Percentiles rank a stretch among this genome's conserved stretches.
These are phyloP conservation scores for Anisogramma anomala DNA, from an alignment of 2,329 filamentous ascomycete species.

Conservation along the genomic window DNA sequence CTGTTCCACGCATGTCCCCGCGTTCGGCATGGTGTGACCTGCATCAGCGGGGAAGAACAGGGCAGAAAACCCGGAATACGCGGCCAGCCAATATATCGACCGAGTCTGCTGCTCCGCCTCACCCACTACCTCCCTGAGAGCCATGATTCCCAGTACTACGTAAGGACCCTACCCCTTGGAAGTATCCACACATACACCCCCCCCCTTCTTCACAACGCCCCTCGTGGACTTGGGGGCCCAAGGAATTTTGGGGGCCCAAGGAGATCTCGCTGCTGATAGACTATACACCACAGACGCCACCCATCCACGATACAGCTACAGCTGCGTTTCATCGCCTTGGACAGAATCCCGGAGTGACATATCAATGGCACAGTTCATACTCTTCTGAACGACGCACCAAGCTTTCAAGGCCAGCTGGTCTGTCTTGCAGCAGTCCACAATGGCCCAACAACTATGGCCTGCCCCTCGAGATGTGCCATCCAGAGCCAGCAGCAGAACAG, in stretches of 20 bases:
- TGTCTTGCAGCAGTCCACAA: constrained; percentile 18
- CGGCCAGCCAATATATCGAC: constrained; percentile 43
- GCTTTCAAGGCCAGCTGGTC: constrained; percentile 9
- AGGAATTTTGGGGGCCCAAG: constrained; percentile 1
- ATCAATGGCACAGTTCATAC: no score
- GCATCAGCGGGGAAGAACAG: constrained; percentile 29
- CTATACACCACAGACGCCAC: constrained; percentile 5
- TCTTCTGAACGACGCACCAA: no score
- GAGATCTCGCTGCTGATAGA: not conserved
- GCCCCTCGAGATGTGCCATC: constrained; percentile 23
- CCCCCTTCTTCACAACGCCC: constrained; percentile 7
- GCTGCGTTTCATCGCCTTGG: constrained; percentile 13
- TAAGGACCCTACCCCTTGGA: constrained; percentile 1
- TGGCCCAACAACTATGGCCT: constrained; percentile 28
- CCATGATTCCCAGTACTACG: constrained; percentile 2
- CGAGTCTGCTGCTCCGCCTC: constrained; percentile 33
- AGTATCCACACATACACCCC: constrained; percentile 6
- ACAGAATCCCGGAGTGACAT: no score
- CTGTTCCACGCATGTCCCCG: constrained; percentile 9
- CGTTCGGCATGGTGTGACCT: constrained; percentile 21
- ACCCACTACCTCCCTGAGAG: constrained; percentile 11
- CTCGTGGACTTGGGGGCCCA: constrained; percentile 8
- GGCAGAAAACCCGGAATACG: constrained; percentile 25
- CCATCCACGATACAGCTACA: not conserved
- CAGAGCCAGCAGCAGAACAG: constrained; percentile 25